phyloP scores from a whole-genome alignment of 2,329 filamentous ascomycete genomes.

The Fusarium sp. region DNA sequence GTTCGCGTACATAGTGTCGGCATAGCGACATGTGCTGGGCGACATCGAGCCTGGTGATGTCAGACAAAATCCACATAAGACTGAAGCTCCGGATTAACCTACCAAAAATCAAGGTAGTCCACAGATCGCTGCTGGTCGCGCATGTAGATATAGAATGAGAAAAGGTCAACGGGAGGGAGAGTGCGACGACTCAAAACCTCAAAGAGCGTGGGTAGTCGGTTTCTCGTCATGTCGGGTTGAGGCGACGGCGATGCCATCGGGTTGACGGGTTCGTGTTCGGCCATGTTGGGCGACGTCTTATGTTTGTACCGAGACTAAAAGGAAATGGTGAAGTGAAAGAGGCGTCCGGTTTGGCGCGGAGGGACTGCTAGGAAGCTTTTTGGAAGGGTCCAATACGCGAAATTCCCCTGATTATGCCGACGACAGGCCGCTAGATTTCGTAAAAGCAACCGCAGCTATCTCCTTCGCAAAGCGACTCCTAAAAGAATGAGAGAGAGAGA shows the following conservation, averaged over 20 bases:
- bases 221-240: constrained; percentile 73
- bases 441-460: constrained; percentile 33
- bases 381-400: constrained; percentile 32
- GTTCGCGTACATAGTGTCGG: constrained; percentile 94
- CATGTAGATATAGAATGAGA: constrained; percentile 99
- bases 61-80: constrained; percentile 10
- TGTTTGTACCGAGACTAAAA: constrained; percentile 13
- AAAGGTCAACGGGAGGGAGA: constrained; percentile 94
- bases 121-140: constrained; percentile 97
- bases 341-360: constrained; percentile 30
- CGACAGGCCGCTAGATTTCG: constrained; percentile 18
- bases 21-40: constrained; percentile 98
- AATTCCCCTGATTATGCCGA: constrained; percentile 40
- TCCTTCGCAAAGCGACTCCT: constrained; percentile 20
- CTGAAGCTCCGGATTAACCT: constrained; percentile 48
- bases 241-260: constrained; percentile 61
- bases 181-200: constrained; percentile 95
- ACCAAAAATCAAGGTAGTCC: constrained; percentile 99
- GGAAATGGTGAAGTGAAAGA: constrained; percentile 34
- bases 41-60: constrained; percentile 86
- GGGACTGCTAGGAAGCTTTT: constrained; percentile 33
- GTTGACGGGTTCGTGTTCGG: constrained; percentile 46
- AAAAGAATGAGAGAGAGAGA: constrained; percentile 16
- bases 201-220: constrained; percentile 92
- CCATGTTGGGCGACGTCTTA: constrained; percentile 39